Base-by-base conservation (phyloP, 2,329 filamentous ascomycete species). In the Pezicula rhizophila region DNA sequence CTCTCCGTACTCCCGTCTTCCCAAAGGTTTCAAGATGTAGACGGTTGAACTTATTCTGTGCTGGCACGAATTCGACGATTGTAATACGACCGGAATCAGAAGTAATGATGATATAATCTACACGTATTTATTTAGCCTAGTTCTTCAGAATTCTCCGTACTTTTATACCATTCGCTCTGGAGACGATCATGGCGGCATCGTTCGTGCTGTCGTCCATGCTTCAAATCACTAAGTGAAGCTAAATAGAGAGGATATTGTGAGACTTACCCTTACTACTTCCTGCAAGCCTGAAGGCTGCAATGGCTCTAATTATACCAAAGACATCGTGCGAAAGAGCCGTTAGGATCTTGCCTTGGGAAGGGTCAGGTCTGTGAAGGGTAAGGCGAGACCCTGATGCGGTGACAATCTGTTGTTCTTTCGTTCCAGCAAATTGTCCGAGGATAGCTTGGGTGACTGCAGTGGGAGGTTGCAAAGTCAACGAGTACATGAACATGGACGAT, bases 401-500 rank as follows among this genome's bases (percentile, higher is more conserved):
- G 67, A 96, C 82, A 66, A 99, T 96, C 71, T 96, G 91, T 76
- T 99, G 93, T 71, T 96, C 92, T 73, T 92, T 95, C 56, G 89
- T 96, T 58, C 92, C 91, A 52, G 89, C 85, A 70, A 97, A 97
- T 72, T 97, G 92, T 60, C 93, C 95, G 52, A 96, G 79, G 57
- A 96, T 86, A 56, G 93, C 91, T 71, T 95, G 87, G 45, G 86
- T 90, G 63, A 96, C 83, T 52, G 89, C 87, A 58, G 90, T 91
- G 31, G 93, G 89, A 60, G 89, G 86, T 71, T 96, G 90, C 64
- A 99, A 85, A 60, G 93, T 97, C 74, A 99, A 78, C 64, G 89
- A 93, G 75, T 99, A 99, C 74, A 99, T 84, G 69, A 96, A 96
- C 89, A 96, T 95, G 68, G 92, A 92, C 58, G 91, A 96, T 53